A percentile compares a stretch with the other conserved stretches of the same genome.
Evolutionary conservation across 2,329 filamentous ascomycete species (phyloP).

Genomic region (Chaetoscypha palmicola): DNA sequence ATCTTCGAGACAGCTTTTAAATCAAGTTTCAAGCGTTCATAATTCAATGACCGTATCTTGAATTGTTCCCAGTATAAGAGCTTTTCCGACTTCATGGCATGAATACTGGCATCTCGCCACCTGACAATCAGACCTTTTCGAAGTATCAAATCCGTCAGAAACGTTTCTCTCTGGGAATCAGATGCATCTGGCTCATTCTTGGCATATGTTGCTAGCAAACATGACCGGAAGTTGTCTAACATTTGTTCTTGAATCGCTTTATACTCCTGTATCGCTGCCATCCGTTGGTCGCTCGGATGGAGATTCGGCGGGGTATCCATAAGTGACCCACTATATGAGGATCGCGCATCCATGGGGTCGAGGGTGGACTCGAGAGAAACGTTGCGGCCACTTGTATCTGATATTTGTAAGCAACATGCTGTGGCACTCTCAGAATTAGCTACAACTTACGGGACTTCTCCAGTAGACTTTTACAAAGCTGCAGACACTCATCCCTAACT

Average conservation of each 20-base stretch:
- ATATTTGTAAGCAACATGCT: not conserved
- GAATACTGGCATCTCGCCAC: constrained; percentile 37
- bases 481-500: constrained; percentile 35
- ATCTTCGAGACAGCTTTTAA: constrained; percentile 36
- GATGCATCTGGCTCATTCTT: constrained; percentile 40
- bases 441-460: constrained; percentile 34
- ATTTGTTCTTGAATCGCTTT: constrained; percentile 37
- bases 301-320: constrained; percentile 26
- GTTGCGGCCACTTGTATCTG: constrained; percentile 19
- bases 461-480: constrained; percentile 36
- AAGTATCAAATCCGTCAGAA: constrained; percentile 38
- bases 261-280: constrained; percentile 40
- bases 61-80: constrained; percentile 40
- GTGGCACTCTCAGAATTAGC: not conserved
- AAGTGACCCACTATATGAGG: constrained; percentile 19
- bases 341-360: constrained; percentile 20
- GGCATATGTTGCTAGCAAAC: constrained; percentile 39
- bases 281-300: constrained; percentile 27
- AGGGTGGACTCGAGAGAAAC: constrained; percentile 21
- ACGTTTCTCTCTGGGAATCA: constrained; percentile 35
- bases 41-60: constrained; percentile 42
- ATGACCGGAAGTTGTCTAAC: constrained; percentile 36
- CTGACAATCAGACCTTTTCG: constrained; percentile 37
- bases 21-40: constrained; percentile 39
- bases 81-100: constrained; percentile 34